Conservation (phyloP, 192 early-diverging fungal species). For the Coemansia sp. region DNA sequence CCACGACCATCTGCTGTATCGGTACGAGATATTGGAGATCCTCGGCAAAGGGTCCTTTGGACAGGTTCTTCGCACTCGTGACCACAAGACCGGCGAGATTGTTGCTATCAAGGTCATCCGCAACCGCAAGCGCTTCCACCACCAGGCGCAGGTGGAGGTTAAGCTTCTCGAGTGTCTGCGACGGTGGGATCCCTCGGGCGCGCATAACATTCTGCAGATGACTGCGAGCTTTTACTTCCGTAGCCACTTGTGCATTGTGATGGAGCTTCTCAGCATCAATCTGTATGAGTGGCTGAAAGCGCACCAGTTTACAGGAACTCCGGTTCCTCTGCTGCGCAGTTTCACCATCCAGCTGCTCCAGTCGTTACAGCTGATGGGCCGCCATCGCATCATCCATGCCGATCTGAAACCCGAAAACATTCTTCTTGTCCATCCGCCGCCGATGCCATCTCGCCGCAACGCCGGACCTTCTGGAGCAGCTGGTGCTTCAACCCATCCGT, state of each 20-base stretch:
- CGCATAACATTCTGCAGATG: conserved; percentile 84
- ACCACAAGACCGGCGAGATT: conserved; percentile 85
- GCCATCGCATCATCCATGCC: conserved; percentile 86
- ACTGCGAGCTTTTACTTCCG: conserved; percentile 91
- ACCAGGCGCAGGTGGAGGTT: conserved; percentile 91
- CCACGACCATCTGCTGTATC: conserved; percentile 89
- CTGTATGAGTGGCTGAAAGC: conserved; percentile 97
- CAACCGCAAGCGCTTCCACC: conserved; percentile 96
- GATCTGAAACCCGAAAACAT: conserved; percentile 98
- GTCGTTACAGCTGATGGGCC: conserved; percentile 70
- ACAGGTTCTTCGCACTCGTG: conserved; percentile 89
- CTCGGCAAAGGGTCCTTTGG: conserved; percentile 96
- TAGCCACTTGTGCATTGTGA: conserved; percentile 92
- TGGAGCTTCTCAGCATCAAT: conserved; percentile 91
- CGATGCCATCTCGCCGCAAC: conserved; percentile 38
- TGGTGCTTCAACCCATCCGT: conserved; percentile 34
- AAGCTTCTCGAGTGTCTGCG: conserved; percentile 87
- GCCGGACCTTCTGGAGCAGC: conserved; percentile 21
- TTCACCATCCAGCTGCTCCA: conserved; percentile 85
- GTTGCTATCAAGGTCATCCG: conserved; percentile 94
- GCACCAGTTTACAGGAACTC: conserved; percentile 82
- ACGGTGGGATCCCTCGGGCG: conserved; percentile 80
- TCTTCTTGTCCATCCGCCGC: conserved; percentile 69
- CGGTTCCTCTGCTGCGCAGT: conserved; percentile 37
- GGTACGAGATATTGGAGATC: conserved; percentile 89